These are phyloP conservation scores for Persicaria tinctoria DNA, from an alignment of 148 eudicot genomes.

Conservation along the genomic window DNA sequence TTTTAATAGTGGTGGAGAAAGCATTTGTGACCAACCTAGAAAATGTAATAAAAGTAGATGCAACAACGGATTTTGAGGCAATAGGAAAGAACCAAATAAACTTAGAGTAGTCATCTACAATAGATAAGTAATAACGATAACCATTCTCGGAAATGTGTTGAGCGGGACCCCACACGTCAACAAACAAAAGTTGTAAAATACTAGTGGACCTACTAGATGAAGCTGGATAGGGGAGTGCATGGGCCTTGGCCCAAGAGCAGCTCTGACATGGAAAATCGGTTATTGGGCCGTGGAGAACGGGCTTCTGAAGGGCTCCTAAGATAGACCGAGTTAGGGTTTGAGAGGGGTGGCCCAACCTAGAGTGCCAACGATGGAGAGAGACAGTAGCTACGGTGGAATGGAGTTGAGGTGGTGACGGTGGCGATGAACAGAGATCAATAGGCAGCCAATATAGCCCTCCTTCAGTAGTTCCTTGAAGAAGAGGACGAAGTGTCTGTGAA, in stretches of 20 bases:
- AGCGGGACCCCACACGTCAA: conserved; percentile 10
- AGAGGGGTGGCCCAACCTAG: not conserved
- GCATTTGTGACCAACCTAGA: not conserved
- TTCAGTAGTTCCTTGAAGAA: not conserved
- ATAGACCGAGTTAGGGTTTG: not conserved
- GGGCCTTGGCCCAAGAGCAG: not conserved
- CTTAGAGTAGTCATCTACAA: conserved; percentile 11
- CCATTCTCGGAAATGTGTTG: not conserved
- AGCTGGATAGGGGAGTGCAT: not conserved
- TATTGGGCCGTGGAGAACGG: not conserved
- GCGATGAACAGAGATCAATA: not conserved
- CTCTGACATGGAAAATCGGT: no score
- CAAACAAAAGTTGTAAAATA: not conserved
- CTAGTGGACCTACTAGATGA: not conserved
- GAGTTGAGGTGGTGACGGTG: not conserved
- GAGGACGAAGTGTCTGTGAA: not conserved
- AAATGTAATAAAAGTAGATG: not conserved
- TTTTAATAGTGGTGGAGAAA: not conserved
- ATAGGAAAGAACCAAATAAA: conserved; percentile 3
- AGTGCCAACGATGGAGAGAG: not conserved
- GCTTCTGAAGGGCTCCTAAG: not conserved
- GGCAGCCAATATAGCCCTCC: not conserved
- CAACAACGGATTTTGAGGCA: not conserved
- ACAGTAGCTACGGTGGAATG: not conserved
- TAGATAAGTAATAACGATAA: not conserved